A percentile compares a stretch with the other conserved stretches of the same genome.
phyloP scores from a whole-genome alignment of 495 filamentous ascomycete species.

The Venustampulla echinocandica region DNA sequence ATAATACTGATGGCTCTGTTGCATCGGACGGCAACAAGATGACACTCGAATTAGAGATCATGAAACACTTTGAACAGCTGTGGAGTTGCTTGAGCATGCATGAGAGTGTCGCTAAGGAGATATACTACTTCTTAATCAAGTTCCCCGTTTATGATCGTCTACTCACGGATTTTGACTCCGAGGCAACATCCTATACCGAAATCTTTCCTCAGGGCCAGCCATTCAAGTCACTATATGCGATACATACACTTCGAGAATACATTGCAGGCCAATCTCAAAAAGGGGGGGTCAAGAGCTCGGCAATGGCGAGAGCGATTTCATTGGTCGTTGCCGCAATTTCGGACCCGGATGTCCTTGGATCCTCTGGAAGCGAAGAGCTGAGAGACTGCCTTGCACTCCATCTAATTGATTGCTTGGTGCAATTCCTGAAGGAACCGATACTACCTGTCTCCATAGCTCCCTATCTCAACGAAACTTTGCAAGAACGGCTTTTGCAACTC shows the following conservation, averaged over 20 bases:
- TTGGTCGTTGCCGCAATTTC: constrained; percentile 40
- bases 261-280: constrained; percentile 22
- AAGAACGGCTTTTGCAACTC: constrained; percentile 31
- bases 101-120: constrained; percentile 57
- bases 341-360: constrained; percentile 31
- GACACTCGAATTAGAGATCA: constrained; percentile 61
- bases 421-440: constrained; percentile 29
- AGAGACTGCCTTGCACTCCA: constrained; percentile 31
- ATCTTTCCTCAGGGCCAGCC: constrained; percentile 63
- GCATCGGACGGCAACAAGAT: constrained; percentile 34
- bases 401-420: constrained; percentile 34
- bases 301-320: constrained; percentile 30
- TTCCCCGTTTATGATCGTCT: constrained; percentile 63
- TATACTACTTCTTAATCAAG: constrained; percentile 49
- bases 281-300: constrained; percentile 19
- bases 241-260: constrained; percentile 51
- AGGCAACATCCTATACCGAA: constrained; percentile 40
- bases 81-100: constrained; percentile 74
- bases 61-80: constrained; percentile 78
- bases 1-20: constrained; percentile 24
- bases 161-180: constrained; percentile 47
- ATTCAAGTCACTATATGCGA: constrained; percentile 66
- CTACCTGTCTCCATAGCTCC: constrained; percentile 12
- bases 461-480: constrained; percentile 14
- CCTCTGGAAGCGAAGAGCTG: constrained; percentile 30